phyloP scores from a whole-genome alignment of 2,329 filamentous ascomycete species.

The Ophiosphaerella korrae region DNA sequence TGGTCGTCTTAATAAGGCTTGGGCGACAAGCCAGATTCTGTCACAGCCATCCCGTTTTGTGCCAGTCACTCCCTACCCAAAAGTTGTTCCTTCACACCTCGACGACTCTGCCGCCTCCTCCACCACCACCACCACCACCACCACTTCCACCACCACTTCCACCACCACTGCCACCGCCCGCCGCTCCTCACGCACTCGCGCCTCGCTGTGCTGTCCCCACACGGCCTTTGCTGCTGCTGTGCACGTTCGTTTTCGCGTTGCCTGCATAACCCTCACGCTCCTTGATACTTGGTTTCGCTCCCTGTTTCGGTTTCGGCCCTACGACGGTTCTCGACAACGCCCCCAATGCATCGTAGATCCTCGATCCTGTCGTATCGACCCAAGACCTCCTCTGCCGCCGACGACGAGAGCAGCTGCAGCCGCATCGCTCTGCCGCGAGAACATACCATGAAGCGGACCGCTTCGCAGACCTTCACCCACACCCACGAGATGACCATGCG shows the following conservation, averaged over 20 bases:
- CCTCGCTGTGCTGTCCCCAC: slow-evolving; percentile 7
- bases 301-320: slow-evolving; percentile 8
- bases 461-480: slow-evolving; percentile 45
- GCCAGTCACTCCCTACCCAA: slow-evolving; percentile 10
- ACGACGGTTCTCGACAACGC: slow-evolving; percentile 19
- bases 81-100: not conserved
- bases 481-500: slow-evolving; percentile 32
- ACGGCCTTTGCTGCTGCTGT: slow-evolving; percentile 8
- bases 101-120: not conserved
- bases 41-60: slow-evolving; percentile 2
- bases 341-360: slow-evolving; percentile 43
- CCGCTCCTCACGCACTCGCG: too few species aligned
- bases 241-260: slow-evolving; percentile 10
- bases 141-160: not conserved
- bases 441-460: slow-evolving; percentile 44
- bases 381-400: slow-evolving; percentile 52
- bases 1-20: slow-evolving; percentile 2
- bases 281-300: slow-evolving; percentile 1
- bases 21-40: slow-evolving; percentile 6
- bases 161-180: too few species aligned
- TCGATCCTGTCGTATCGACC: slow-evolving; percentile 46
- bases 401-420: slow-evolving; percentile 36
- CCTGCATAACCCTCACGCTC: slow-evolving; percentile 1
- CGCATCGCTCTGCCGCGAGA: not conserved
- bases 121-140: slow-evolving; percentile 1